These are phyloP conservation scores for Aspergillus wentii DNA, from an alignment of 495 filamentous ascomycete genomes.

Conservation along the genomic window DNA sequence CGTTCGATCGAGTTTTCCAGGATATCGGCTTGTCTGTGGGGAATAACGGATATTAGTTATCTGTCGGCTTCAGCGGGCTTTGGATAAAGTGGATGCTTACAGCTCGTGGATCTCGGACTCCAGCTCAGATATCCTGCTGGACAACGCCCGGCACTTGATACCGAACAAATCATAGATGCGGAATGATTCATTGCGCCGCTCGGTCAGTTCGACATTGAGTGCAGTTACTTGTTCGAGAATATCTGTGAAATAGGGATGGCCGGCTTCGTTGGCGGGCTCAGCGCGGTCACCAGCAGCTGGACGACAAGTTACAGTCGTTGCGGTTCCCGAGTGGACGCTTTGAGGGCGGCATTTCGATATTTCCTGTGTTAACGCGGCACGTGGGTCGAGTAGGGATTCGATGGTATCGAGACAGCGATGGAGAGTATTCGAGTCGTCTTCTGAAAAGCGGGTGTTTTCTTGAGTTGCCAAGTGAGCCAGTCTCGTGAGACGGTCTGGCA, in stretches of 20 bases:
- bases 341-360: constrained; percentile 13
- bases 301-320: too few species aligned
- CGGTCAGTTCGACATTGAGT: constrained; percentile 22
- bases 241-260: constrained; percentile 9
- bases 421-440: constrained; percentile 15
- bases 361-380: constrained; percentile 14
- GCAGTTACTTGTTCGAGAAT: constrained; percentile 21
- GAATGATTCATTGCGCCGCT: constrained; percentile 26
- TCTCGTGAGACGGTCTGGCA: constrained; percentile 16
- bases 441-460: constrained; percentile 2
- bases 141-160: constrained; percentile 21
- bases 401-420: constrained; percentile 27
- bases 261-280: constrained; percentile 1
- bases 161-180: constrained; percentile 28
- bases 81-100: constrained; percentile 18
- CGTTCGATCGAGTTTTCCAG: constrained; percentile 28
- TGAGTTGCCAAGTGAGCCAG: constrained; percentile 20
- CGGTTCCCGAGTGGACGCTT: neutral
- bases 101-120: constrained; percentile 28
- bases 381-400: constrained; percentile 26
- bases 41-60: constrained; percentile 2
- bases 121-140: constrained; percentile 19
- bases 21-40: constrained; percentile 25
- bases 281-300: too few species aligned
- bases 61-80: too few species aligned